These are phyloP conservation scores for Botrytis cinerea DNA, from an alignment of 2,329 filamentous ascomycete species.

Conservation along the genomic window DNA sequence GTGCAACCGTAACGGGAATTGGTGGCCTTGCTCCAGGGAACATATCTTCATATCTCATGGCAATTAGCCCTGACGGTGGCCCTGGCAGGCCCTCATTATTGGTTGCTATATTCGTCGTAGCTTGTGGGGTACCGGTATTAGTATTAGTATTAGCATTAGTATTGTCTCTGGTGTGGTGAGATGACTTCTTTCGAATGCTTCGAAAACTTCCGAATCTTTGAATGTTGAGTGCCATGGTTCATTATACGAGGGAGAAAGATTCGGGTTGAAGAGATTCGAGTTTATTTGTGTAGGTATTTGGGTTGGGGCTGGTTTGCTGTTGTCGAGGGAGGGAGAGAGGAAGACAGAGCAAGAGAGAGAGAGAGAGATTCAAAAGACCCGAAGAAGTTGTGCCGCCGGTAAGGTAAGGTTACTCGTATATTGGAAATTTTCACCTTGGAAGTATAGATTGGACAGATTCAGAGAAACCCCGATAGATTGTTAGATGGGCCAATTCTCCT, in stretches of 20 bases:
- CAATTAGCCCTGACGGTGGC: constrained; percentile 49
- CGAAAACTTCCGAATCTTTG: constrained; percentile 22
- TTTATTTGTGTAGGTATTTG: neutral
- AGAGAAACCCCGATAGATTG: neutral
- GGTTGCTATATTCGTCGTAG: constrained; percentile 22
- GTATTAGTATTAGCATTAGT: neutral
- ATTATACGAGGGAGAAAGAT: neutral
- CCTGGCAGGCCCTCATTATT: constrained; percentile 27
- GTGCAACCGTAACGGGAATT: constrained; percentile 47
- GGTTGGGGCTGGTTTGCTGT: neutral
- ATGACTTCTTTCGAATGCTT: neutral
- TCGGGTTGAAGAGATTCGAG: neutral
- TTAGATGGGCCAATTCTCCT: neutral
- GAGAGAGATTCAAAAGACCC: neutral
- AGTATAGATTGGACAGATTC: neutral
- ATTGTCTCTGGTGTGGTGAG: neutral
- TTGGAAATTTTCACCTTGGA: neutral
- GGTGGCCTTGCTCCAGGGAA: constrained; percentile 56
- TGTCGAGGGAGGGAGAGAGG: neutral
- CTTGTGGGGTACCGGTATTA: constrained; percentile 16
- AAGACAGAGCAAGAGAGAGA: no score
- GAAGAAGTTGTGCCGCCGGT: neutral
- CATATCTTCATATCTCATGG: constrained; percentile 63
- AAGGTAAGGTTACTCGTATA: neutral
- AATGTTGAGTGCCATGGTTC: constrained; percentile 15